Percentiles rank a stretch among this genome's conserved stretches.
phyloP scores from a whole-genome alignment of 2,329 filamentous ascomycete species.

The Nothomitra cinnamomea region DNA sequence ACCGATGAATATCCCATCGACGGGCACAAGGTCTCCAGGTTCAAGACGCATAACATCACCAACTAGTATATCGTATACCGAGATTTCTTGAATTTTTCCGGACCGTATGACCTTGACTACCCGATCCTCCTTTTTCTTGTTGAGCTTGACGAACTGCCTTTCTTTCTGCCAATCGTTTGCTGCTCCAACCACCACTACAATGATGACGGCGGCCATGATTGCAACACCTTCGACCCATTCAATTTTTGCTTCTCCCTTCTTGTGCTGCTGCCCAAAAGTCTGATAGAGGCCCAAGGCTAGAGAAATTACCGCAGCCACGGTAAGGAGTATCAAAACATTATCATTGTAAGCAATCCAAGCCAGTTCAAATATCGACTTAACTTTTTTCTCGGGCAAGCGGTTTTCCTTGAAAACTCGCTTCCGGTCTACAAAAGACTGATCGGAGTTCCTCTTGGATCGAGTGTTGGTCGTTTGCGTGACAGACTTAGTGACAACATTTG shows the following conservation, averaged over 20 bases:
- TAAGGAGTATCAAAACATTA: conserved; percentile 58
- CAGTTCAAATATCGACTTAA: conserved; percentile 51
- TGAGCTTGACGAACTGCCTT: conserved; percentile 62
- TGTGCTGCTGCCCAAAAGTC: conserved; percentile 41
- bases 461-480: conserved; percentile 8
- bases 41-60: conserved; percentile 60
- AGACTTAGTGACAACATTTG: conserved; percentile 10
- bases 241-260: conserved; percentile 37
- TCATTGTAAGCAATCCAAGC: conserved; percentile 76
- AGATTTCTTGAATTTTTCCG: conserved; percentile 50
- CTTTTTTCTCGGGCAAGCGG: conserved; percentile 49
- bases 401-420: conserved; percentile 56
- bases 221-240: conserved; percentile 75
- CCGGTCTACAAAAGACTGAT: conserved; percentile 39
- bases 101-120: conserved; percentile 61
- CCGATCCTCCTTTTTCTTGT: conserved; percentile 63
- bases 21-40: conserved; percentile 54
- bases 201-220: conserved; percentile 58
- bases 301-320: conserved; percentile 55
- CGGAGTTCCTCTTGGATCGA: conserved; percentile 5
- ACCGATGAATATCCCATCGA: conserved; percentile 52
- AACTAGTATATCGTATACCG: conserved; percentile 52
- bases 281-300: conserved; percentile 61
- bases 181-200: conserved; percentile 63
- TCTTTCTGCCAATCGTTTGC: conserved; percentile 73